Base-by-base conservation (phyloP, 805 yeast species). In the Kodamaea leandrae region DNA sequence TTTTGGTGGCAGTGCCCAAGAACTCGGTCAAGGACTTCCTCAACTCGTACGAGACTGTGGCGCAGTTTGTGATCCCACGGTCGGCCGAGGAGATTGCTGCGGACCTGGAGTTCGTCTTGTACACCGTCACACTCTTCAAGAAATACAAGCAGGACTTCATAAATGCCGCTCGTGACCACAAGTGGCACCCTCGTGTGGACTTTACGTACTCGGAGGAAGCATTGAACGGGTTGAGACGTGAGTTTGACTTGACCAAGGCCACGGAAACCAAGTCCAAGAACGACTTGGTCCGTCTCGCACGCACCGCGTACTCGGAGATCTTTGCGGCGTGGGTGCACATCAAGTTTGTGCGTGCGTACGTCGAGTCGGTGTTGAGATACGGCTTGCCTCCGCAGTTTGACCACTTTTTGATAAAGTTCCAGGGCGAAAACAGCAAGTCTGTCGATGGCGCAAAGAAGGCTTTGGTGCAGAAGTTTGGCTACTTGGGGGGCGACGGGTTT, bases 371-470 rank as follows among this genome's bases (percentile, higher is more conserved):
- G 12, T 75, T 93, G 61, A 82, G 99, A 65, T 93, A 93, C 62
- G 99, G 99, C 1, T 76, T 93, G 49, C 99, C 99, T 25, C 97
- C 98, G 21, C 84, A 83, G 54, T 93, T 91, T 62, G 77, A 79
- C 56, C 67, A 72, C 37, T 76, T 54, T 51, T 61, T 74, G 40
- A 55, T 79, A 34, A 69, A 70, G 47, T 57, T 85, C 51, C 61
- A 68, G 15, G 57, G 72, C 29, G 23, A 50, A 23, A 58, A 52
- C 44, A 45, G 56, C 13, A 70, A 70, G 50, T 59, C 62, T 19
- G 50, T 75, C 16, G 68, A 66, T 21, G 78, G 75, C 62, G 80
- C 89, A 33, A 89, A 83, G 64, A 66, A 74, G 44, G 86, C 83
- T 49, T 73, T 93, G 47, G 66, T 86, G 34, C 74, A 72, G 32